Evolutionary conservation across 1,284 basidiomycete genomes (phyloP).

Genomic region (Apiotrichum akiyoshidainum): DNA sequence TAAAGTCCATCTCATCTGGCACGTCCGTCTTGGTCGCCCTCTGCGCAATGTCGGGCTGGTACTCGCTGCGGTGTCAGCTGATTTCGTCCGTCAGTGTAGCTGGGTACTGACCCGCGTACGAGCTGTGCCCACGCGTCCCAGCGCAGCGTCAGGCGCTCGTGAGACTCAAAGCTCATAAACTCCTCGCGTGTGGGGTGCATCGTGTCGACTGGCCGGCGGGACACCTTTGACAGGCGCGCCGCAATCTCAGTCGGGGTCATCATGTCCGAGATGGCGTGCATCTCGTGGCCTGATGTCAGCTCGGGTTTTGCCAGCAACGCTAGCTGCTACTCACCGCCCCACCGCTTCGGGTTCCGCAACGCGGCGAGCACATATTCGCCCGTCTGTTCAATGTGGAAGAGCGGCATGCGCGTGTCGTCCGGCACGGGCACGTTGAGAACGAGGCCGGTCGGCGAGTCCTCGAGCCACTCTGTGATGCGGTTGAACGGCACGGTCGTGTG

Average conservation of each 20-base stretch:
- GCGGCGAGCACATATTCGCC: constrained; percentile 37
- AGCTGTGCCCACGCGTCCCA: constrained; percentile 24
- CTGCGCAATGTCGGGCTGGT: no score
- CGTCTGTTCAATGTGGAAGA: constrained; percentile 37
- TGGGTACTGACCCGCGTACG: constrained; percentile 1
- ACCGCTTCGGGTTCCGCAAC: constrained; percentile 31
- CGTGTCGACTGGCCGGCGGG: constrained; percentile 30
- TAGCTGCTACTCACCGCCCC: constrained; percentile 28
- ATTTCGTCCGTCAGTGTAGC: no score
- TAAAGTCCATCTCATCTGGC: no score
- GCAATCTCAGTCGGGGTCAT: constrained; percentile 30
- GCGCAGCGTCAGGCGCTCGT: constrained; percentile 16
- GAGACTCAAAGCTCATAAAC: constrained; percentile 27
- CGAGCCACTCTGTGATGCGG: constrained; percentile 16
- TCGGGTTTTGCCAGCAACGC: background rate
- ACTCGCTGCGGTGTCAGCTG: no score
- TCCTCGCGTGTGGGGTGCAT: constrained; percentile 25
- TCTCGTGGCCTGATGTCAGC: constrained; percentile 27
- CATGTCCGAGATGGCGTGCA: constrained; percentile 28
- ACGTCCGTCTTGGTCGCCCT: no score
- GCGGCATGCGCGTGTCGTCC: constrained; percentile 28
- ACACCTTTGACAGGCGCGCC: constrained; percentile 20
- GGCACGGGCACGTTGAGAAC: constrained; percentile 31
- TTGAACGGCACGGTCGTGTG: constrained; percentile 24
- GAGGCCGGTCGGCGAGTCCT: constrained; percentile 10